Percentiles rank a stretch among this genome's conserved stretches.
These are phyloP conservation scores for Leccinum pallidistipes DNA, from an alignment of 1,284 basidiomycete genomes.

Conservation along the genomic window DNA sequence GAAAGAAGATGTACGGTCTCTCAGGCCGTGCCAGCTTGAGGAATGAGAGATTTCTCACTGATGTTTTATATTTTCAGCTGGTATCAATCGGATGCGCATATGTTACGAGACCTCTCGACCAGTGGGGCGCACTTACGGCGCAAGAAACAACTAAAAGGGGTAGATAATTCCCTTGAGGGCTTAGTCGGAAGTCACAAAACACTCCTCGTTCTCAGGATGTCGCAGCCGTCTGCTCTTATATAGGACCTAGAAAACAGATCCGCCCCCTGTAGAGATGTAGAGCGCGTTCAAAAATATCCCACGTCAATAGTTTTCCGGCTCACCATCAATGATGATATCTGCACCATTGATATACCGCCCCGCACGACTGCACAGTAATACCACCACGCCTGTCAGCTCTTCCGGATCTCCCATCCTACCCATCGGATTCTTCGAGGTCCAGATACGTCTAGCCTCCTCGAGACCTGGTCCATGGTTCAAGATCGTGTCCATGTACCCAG, in stretches of 20 bases:
- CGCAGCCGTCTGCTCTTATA: neutral
- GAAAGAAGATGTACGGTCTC: neutral
- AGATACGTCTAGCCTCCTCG: slow-evolving; percentile 33
- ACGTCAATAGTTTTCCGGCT: slow-evolving; percentile 3
- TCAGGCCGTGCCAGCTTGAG: neutral
- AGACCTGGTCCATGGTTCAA: slow-evolving; percentile 39
- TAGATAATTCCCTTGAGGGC: neutral
- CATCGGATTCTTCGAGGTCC: slow-evolving; percentile 42
- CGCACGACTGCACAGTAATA: slow-evolving; percentile 42
- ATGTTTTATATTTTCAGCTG: slow-evolving; percentile 3
- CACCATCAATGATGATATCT: slow-evolving; percentile 44
- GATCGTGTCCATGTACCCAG: slow-evolving; percentile 47
- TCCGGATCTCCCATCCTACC: slow-evolving; percentile 42
- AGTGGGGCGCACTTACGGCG: slow-evolving; percentile 1
- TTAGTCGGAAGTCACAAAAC: neutral
- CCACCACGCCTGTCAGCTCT: slow-evolving; percentile 41
- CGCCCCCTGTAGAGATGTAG: slow-evolving; percentile 20
- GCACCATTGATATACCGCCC: slow-evolving; percentile 46
- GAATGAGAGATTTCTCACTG: neutral
- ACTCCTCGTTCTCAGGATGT: neutral
- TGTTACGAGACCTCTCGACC: neutral
- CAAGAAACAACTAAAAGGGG: slow-evolving; percentile 2
- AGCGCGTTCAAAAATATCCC: neutral
- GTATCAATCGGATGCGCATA: neutral
- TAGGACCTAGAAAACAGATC: slow-evolving; percentile 21